Conservation (phyloP, 768 basidiomycete genomes). For the Rhizopogon roseolus region DNA sequence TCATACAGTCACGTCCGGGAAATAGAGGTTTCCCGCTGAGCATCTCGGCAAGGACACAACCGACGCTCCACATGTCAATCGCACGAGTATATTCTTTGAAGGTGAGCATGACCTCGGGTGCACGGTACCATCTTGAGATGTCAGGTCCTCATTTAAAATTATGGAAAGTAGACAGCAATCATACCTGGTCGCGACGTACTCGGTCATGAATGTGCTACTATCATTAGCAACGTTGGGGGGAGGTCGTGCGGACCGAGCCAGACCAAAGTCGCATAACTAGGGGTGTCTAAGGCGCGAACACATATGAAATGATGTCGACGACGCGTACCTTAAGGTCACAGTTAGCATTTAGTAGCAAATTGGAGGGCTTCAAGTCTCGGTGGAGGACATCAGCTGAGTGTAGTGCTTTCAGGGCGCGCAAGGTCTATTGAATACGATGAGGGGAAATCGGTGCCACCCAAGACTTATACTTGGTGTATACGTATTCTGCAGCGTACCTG, state of each 20-base stretch:
- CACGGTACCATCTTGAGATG: slow-evolving; percentile 81
- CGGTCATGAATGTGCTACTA: slow-evolving; percentile 80
- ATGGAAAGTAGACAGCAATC: not conserved
- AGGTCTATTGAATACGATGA: slow-evolving; percentile 44
- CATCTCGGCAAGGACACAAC: slow-evolving; percentile 90
- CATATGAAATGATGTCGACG: slow-evolving; percentile 1
- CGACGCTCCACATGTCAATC: slow-evolving; percentile 85
- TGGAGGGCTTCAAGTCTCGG: slow-evolving; percentile 94
- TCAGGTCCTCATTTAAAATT: not conserved
- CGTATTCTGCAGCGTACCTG: slow-evolving; percentile 46
- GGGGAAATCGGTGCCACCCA: not conserved
- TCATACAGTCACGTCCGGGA: slow-evolving; percentile 85
- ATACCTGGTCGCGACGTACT: slow-evolving; percentile 93
- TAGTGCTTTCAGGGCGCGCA: slow-evolving; percentile 90
- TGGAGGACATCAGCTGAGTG: slow-evolving; percentile 95
- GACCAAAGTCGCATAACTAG: slow-evolving; percentile 83
- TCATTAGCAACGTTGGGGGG: slow-evolving; percentile 71
- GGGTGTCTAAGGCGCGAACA: not conserved
- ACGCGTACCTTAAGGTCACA: slow-evolving; percentile 84
- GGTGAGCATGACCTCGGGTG: slow-evolving; percentile 97
- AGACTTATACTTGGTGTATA: not conserved
- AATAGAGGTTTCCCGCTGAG: slow-evolving; percentile 88
- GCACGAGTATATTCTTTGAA: slow-evolving; percentile 93
- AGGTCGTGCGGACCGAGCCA: slow-evolving; percentile 74
- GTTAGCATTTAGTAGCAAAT: slow-evolving; percentile 92